Evolutionary conservation across 2,329 filamentous ascomycete species (phyloP), one percentile per base, ranked within the genome.

Genomic region (Aspergillus ochraceus): DNA sequence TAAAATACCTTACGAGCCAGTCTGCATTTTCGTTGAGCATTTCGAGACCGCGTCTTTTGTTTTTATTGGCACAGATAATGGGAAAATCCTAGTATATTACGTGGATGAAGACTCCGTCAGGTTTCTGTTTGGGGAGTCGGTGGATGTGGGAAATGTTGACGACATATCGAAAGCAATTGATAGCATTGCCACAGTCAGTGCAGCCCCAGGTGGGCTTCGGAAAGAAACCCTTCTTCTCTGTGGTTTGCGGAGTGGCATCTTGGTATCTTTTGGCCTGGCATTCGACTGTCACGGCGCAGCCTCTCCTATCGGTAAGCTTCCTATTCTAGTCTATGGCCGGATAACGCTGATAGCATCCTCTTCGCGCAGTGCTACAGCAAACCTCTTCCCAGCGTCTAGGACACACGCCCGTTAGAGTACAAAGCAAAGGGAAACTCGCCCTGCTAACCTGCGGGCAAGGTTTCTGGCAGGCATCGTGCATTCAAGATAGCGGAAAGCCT

Each of bases 181-280:
- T 58, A 77, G 69, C 46, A 62, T 76, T 63, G 69, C 67, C 30
- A 60, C 68, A 14, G 61, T 77, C 49, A 60, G 65, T n/a, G 60
- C 67, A 55, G 32, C 19, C 22, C 22, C 20, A 0, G 45, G 17
- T 10, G 54, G 14, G 46, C 14, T 30, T 30, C 60, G 20, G 57
- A 61, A 46, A 60, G 57, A 3, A 30, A 64, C 60, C 49, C 60
- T 70, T 62, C 49, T 81, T 12, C 70, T 82, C 12, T 82, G 79
- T 63, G 80, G 80, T 11, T 70, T 82, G 51, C 76, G 80, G 42
- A 77, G 77, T 63, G 80, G 80, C 39, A 73, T 73, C 54, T 64
- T 82, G 49, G 66, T 80, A 19, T 71, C 74, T 14, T 71, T 79
- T 47, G 68, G 73, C 30, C 54, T 80, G 9, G 60, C 64, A 14